These are phyloP conservation scores for Chaetomium fimeti DNA, from an alignment of 495 filamentous ascomycete genomes.

Conservation along the genomic window DNA sequence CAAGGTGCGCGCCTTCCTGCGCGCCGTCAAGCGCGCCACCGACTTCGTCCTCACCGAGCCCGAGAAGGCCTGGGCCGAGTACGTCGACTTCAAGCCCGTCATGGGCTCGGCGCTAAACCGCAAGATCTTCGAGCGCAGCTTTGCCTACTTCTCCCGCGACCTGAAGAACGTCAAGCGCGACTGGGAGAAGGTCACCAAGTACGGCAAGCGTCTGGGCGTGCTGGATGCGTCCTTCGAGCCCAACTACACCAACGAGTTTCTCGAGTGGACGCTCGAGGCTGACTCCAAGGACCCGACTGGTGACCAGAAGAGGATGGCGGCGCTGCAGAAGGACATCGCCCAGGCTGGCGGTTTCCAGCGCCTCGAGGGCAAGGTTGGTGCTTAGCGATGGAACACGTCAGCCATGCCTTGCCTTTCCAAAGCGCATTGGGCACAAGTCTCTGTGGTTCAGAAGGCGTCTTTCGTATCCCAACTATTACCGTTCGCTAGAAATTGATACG, in stretches of 20 bases:
- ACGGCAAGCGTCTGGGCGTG: slow-evolving; percentile 64
- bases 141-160: slow-evolving; percentile 67
- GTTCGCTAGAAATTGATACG: no score
- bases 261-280: slow-evolving; percentile 59
- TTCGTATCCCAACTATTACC: no score
- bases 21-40: slow-evolving; percentile 65
- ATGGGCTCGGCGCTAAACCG: slow-evolving; percentile 64
- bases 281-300: slow-evolving; percentile 61
- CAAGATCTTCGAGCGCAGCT: slow-evolving; percentile 72
- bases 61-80: slow-evolving; percentile 57
- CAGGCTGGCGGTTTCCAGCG: slow-evolving; percentile 48
- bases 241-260: slow-evolving; percentile 67
- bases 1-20: slow-evolving; percentile 60
- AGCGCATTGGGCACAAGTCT: no score
- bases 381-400: not conserved
- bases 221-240: slow-evolving; percentile 56
- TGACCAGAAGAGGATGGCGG: slow-evolving; percentile 65
- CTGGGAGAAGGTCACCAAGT: slow-evolving; percentile 68
- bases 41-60: slow-evolving; percentile 63
- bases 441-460: no score
- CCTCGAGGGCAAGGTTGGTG: slow-evolving; percentile 25
- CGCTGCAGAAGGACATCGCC: slow-evolving; percentile 59
- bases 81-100: slow-evolving; percentile 64
- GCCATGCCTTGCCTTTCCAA: no score
- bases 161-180: slow-evolving; percentile 68